These are phyloP conservation scores for Lizanozyma gosingica DNA, from an alignment of 1,139 yeast species.

Conservation along the genomic window DNA sequence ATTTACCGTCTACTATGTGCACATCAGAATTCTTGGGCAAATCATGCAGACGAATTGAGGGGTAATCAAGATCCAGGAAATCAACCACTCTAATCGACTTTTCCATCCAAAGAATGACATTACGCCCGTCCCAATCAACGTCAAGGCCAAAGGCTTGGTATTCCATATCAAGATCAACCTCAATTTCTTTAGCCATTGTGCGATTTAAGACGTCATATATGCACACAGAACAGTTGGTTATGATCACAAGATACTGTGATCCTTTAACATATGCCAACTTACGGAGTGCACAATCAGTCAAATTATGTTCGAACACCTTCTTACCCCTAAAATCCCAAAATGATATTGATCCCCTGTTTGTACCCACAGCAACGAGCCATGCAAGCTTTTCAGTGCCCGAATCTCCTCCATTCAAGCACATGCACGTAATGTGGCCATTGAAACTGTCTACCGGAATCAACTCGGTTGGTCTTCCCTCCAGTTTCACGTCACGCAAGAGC, in stretches of 20 bases:
- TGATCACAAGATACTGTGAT: background rate
- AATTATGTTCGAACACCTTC: too few relatives aligned
- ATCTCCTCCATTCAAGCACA: background rate
- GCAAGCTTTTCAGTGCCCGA: background rate
- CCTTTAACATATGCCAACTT: background rate
- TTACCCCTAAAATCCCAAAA: background rate
- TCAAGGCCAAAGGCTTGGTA: constrained; percentile 11
- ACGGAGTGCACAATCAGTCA: background rate
- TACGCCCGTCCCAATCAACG: constrained; percentile 27
- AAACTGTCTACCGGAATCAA: background rate
- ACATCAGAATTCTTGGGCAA: constrained; percentile 11
- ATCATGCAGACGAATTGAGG: constrained; percentile 6
- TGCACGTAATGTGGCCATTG: background rate
- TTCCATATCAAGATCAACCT: background rate
- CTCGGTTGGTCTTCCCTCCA: background rate
- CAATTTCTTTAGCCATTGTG: background rate
- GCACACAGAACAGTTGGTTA: background rate
- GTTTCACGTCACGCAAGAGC: background rate
- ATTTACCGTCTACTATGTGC: constrained; percentile 13
- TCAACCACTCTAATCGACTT: constrained; percentile 17
- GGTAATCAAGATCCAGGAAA: constrained; percentile 8
- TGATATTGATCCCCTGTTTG: background rate
- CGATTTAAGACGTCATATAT: background rate
- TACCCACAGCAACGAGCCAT: background rate
- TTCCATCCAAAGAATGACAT: constrained; percentile 18